Percentiles rank a stretch among this genome's conserved stretches.
phyloP scores from a whole-genome alignment of 805 yeast species.

The Metschnikowia similis region DNA sequence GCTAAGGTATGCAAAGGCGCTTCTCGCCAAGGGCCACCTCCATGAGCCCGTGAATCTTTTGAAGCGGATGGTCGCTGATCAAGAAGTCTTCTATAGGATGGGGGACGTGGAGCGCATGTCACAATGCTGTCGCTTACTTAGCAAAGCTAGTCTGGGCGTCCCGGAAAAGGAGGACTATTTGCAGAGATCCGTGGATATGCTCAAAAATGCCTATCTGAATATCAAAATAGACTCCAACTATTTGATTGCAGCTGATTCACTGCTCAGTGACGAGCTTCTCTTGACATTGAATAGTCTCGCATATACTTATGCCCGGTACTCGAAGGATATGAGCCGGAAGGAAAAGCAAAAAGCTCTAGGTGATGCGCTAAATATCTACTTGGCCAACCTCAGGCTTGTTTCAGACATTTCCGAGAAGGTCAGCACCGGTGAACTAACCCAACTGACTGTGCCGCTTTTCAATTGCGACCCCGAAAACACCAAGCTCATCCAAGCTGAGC shows the following conservation, averaged over 20 bases:
- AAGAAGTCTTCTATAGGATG: slow-evolving; percentile 31
- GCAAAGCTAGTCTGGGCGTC: slow-evolving; percentile 21
- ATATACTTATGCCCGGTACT: slow-evolving; percentile 20
- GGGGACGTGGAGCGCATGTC: slow-evolving; percentile 41
- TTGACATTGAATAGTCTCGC: slow-evolving; percentile 33
- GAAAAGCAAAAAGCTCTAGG: slow-evolving; percentile 16
- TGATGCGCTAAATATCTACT: slow-evolving; percentile 32
- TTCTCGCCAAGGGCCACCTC: slow-evolving; percentile 38
- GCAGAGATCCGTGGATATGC: slow-evolving; percentile 30
- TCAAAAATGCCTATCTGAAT: slow-evolving; percentile 25
- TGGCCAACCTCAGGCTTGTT: slow-evolving; percentile 29
- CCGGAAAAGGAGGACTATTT: slow-evolving; percentile 24
- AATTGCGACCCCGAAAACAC: slow-evolving; percentile 29
- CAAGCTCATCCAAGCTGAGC: slow-evolving; percentile 26
- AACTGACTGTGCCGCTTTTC: slow-evolving; percentile 33
- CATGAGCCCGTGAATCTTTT: slow-evolving; percentile 28
- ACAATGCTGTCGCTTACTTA: slow-evolving; percentile 35
- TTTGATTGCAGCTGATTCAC: slow-evolving; percentile 23
- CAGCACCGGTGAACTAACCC: slow-evolving; percentile 17
- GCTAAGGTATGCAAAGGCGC: slow-evolving; percentile 36
- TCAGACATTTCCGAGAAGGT: slow-evolving; percentile 18
- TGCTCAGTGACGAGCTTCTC: slow-evolving; percentile 36
- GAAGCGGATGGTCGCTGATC: slow-evolving; percentile 29
- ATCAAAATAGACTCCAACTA: slow-evolving; percentile 22
- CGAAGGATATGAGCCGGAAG: slow-evolving; percentile 3